phyloP scores from a whole-genome alignment of 805 yeast species.

The Candida silvicultrix region DNA sequence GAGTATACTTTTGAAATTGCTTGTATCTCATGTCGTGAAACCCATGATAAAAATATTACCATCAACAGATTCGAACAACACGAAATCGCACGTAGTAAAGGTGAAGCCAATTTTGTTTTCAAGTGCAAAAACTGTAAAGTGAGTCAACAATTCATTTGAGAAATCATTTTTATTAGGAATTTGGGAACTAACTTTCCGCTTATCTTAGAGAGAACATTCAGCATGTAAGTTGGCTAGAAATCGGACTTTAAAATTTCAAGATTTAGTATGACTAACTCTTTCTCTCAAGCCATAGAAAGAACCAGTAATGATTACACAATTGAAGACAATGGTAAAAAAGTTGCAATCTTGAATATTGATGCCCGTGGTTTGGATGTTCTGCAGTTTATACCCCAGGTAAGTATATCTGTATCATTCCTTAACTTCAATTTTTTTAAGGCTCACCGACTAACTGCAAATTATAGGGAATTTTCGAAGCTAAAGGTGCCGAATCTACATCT shows the following conservation, averaged over 20 bases:
- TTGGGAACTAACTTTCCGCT: neutral
- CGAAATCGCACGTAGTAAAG: constrained; percentile 64
- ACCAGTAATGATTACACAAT: constrained; percentile 18
- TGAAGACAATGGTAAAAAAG: constrained; percentile 38
- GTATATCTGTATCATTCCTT: neutral
- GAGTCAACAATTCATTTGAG: neutral
- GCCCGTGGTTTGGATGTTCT: constrained; percentile 77
- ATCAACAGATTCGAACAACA: constrained; percentile 63
- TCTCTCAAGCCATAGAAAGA: constrained; percentile 17
- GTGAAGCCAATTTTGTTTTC: constrained; percentile 79
- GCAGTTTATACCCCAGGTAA: constrained; percentile 52
- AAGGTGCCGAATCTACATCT: constrained; percentile 45
- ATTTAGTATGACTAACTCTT: neutral
- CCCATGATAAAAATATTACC: constrained; percentile 62
- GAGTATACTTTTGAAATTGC: constrained; percentile 68
- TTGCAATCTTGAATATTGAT: constrained; percentile 63
- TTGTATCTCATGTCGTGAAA: constrained; percentile 77
- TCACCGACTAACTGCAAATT: neutral
- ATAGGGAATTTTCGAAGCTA: constrained; percentile 49
- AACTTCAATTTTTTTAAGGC: too few species aligned
- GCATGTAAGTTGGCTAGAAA: constrained; percentile 8
- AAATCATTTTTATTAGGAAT: too few species aligned
- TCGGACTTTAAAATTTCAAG: neutral
- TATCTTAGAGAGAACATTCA: constrained; percentile 15
- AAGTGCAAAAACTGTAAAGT: constrained; percentile 58